Evolutionary conservation across 2,329 filamentous ascomycete genomes (phyloP), one percentile per base, ranked within the genome.

Genomic region (Botryosphaeria dothidea): DNA sequence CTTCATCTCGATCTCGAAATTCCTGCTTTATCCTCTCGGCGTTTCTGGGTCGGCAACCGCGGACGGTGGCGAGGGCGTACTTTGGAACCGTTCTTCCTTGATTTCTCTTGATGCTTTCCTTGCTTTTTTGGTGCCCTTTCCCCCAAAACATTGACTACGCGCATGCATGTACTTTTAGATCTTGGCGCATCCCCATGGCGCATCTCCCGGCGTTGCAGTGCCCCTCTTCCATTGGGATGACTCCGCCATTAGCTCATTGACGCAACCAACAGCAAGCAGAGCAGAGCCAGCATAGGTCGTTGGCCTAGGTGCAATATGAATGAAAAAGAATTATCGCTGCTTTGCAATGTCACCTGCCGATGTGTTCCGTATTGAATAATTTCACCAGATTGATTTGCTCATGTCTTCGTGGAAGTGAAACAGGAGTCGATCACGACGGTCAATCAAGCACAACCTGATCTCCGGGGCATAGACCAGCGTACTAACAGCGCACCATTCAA

Each of bases 91-190:
- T 46, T 60, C 41, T 46, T 52, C 8, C 43, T 17, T 60, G 56
- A 60, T 60, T 60, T 60, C 43, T 45, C 56, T 58, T 13, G 56
- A 60, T 60, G 56, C 56, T 60, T 60, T 41, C 56, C 25, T 60
- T 60, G 38, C n/a, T 45, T 23, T 60, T 29, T 60, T 60, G 27
- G 56, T 60, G 48, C 61, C 48, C 61, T 31, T n/a, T 54, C 34
- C 27, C 61, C 36, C 31, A 63, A 54, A 57, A 46, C 62, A 64
- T 64, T 56, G 62, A 64, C 62, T 52, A 41, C 38, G 51, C 62
- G 62, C 62, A 56, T 64, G 62, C 62, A 64, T 64, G 62, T 64
- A 64, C 31, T 57, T 52, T 57, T 64, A 64, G 51, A 48, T 46
- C 56, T 41, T 60, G 25, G 56, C 56, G 56, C 54, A 58, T 43